These are phyloP conservation scores for Colletotrichum paranaense DNA, from an alignment of 2,329 filamentous ascomycete species.

Conservation along the genomic window DNA sequence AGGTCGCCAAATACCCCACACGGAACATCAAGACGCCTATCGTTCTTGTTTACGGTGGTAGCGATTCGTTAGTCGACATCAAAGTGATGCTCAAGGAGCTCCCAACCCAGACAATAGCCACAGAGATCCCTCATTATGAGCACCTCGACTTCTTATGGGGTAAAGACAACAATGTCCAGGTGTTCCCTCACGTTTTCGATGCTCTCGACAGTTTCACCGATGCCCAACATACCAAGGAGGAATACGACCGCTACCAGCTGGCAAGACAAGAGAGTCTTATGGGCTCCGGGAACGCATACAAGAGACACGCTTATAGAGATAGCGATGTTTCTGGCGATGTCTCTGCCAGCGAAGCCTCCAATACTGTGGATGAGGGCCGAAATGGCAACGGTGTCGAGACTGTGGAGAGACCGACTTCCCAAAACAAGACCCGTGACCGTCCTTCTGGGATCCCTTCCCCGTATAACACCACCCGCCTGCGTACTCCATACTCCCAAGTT, in stretches of 20 bases:
- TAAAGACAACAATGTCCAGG: conserved; percentile 81
- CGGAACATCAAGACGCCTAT: conserved; percentile 97
- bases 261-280: conserved; percentile 64
- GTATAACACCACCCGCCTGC: conserved; percentile 26
- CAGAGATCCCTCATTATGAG: conserved; percentile 91
- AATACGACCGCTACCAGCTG: conserved; percentile 68
- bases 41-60: conserved; percentile 92
- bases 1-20: conserved; percentile 95
- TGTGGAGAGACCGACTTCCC: conserved; percentile 12
- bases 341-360: conserved; percentile 32
- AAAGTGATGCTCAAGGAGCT: conserved; percentile 91
- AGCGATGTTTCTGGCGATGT: conserved; percentile 46
- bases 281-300: conserved; percentile 47
- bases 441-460: conserved; percentile 33
- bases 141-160: conserved; percentile 98
- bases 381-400: conserved; percentile 22
- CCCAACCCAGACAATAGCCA: conserved; percentile 85
- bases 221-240: conserved; percentile 67
- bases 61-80: conserved; percentile 94
- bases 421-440: conserved; percentile 20
- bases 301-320: conserved; percentile 41
- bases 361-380: conserved; percentile 14
- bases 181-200: conserved; percentile 92
- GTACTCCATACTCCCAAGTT: conserved; percentile 21
- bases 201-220: conserved; percentile 80